A percentile compares a stretch with the other conserved stretches of the same genome.
phyloP scores from a whole-genome alignment of 2,329 filamentous ascomycete species.

The Xylariomycetidae sp. region DNA sequence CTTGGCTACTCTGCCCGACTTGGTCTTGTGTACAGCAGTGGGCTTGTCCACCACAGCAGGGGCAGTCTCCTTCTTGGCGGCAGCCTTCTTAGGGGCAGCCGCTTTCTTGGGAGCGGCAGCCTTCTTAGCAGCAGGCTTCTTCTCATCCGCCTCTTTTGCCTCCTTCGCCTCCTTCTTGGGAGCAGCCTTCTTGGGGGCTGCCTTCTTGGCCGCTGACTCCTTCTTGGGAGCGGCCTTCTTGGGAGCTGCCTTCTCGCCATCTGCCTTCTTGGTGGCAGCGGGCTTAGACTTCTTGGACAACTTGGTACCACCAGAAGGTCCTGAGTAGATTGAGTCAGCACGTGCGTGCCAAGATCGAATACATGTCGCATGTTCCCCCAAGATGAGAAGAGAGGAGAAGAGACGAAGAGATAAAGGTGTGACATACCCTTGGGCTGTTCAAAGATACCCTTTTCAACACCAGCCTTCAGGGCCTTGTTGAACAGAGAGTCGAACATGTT shows the following conservation, averaged over 20 bases:
- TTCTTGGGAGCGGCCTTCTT: constrained; percentile 37
- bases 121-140: constrained; percentile 78
- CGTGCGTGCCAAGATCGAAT: too few species aligned
- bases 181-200: constrained; percentile 35
- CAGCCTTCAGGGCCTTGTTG: constrained; percentile 66
- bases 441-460: constrained; percentile 84
- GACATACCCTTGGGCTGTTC: constrained; percentile 79
- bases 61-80: constrained; percentile 44
- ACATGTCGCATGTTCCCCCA: too few species aligned
- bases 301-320: constrained; percentile 86
- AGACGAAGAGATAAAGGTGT: too few species aligned
- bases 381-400: too few species aligned
- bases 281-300: constrained; percentile 72
- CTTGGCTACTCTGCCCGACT: constrained; percentile 82
- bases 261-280: constrained; percentile 32
- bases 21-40: constrained; percentile 55
- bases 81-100: constrained; percentile 40
- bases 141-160: constrained; percentile 39
- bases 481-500: constrained; percentile 61
- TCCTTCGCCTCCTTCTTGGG: too few species aligned
- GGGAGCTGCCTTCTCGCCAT: constrained; percentile 30
- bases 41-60: constrained; percentile 37
- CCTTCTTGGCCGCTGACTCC: constrained; percentile 35
- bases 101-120: constrained; percentile 36
- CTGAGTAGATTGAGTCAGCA: constrained; percentile 41